These are phyloP conservation scores for Hericium rajendrae DNA, from an alignment of 768 basidiomycete species.

Conservation along the genomic window DNA sequence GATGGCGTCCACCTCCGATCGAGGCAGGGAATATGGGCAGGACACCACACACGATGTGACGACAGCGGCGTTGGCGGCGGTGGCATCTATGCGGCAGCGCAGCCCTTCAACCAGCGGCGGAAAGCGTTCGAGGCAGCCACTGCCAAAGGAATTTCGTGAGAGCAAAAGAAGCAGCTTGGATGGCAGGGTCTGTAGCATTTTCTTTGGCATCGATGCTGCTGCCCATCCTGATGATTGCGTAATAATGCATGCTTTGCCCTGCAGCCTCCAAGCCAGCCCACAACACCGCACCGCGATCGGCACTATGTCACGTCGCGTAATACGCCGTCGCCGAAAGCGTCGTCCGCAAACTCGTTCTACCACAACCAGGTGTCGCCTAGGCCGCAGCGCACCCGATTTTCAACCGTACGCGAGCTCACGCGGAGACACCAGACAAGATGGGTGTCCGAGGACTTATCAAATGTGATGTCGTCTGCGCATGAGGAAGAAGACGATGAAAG, in stretches of 20 bases:
- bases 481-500: constrained; percentile 17
- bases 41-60: constrained; percentile 33
- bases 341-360: constrained; percentile 6
- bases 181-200: constrained; percentile 28
- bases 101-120: constrained; percentile 32
- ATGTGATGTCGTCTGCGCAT: constrained; percentile 14
- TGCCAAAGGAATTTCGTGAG: constrained; percentile 41
- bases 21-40: constrained; percentile 15
- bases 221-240: too few species aligned
- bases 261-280: constrained; percentile 9
- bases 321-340: constrained; percentile 14
- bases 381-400: constrained; percentile 27
- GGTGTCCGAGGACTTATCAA: constrained; percentile 38
- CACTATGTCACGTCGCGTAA: constrained; percentile 6
- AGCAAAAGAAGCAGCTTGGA: constrained; percentile 28
- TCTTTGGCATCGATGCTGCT: background rate
- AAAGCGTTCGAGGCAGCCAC: constrained; percentile 35
- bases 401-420: constrained; percentile 40
- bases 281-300: constrained; percentile 13
- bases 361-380: constrained; percentile 17
- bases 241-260: background rate
- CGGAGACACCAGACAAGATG: constrained; percentile 43
- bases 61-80: constrained; percentile 50
- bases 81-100: constrained; percentile 40
- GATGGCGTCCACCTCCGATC: constrained; percentile 22